Evolutionary conservation across 352 stramenopile species (phyloP).

Genomic region (Peronosclerospora sorghi): DNA sequence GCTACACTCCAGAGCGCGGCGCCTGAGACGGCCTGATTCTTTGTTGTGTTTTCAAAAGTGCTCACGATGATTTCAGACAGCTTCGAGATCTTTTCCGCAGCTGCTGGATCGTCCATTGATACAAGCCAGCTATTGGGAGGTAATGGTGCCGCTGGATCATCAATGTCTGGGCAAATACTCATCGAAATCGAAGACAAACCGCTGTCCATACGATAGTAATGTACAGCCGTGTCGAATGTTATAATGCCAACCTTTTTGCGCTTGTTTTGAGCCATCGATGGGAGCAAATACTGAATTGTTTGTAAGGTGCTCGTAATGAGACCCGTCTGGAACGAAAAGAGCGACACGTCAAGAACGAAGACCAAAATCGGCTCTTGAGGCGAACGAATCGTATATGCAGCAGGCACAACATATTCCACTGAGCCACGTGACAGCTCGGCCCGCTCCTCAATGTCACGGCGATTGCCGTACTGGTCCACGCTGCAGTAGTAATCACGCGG

Average conservation of each 20-base stretch:
- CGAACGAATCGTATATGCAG: slow-evolving; percentile 72
- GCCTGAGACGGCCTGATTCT: slow-evolving; percentile 70
- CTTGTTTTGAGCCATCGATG: slow-evolving; percentile 64
- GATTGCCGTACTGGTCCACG: slow-evolving; percentile 76
- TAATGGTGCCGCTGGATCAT: slow-evolving; percentile 64
- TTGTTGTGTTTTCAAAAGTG: slow-evolving; percentile 55
- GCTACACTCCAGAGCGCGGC: slow-evolving; percentile 70
- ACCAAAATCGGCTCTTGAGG: slow-evolving; percentile 81
- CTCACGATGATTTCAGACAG: slow-evolving; percentile 59
- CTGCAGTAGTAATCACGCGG: slow-evolving; percentile 82
- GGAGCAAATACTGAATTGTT: slow-evolving; percentile 70
- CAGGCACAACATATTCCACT: slow-evolving; percentile 78
- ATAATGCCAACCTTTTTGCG: slow-evolving; percentile 85
- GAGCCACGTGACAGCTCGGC: slow-evolving; percentile 71
- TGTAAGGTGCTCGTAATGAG: slow-evolving; percentile 50
- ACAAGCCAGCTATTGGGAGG: slow-evolving; percentile 71
- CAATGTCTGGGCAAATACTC: slow-evolving; percentile 65
- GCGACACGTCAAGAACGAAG: slow-evolving; percentile 81
- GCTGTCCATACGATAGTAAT: slow-evolving; percentile 80
- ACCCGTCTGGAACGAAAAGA: slow-evolving; percentile 72
- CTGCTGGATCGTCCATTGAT: slow-evolving; percentile 68
- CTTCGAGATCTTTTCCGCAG: slow-evolving; percentile 55
- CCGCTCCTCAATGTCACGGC: slow-evolving; percentile 69
- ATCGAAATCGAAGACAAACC: slow-evolving; percentile 53
- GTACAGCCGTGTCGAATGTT: slow-evolving; percentile 72